Base-by-base conservation (phyloP, 164 flowering plant genomes). In the Taxillus chinensis region DNA sequence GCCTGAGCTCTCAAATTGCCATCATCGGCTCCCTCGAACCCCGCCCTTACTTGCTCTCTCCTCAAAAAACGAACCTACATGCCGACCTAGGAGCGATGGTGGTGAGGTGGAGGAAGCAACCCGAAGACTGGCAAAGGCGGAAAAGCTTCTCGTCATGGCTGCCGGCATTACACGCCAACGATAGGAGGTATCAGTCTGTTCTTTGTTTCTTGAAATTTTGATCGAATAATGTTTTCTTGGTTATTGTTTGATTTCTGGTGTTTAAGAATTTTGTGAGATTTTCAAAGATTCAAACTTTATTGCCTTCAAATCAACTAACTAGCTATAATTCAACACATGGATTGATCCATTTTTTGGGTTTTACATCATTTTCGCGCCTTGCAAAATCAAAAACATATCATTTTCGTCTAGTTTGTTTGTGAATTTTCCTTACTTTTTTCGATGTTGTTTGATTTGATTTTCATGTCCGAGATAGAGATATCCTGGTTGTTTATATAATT, bases 131-230 rank as follows among this genome's bases (percentile, higher is more conserved):
- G 91, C 83, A 82, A 43, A 84, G 71, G 77, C 80, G 82, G 67
- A 86, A 86, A 45, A 88, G 96, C 67, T 86, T 85, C 73, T 88
- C 96, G 13, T 86, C 96, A 1, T 88, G 96, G 92, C 70, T 88
- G 71, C 87, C 86, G 8, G 92, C 96, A 3, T 67, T 88, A 9
- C 90, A 83, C 41, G 78, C 96, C 1, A 85, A 84, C 12, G 90
- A 88, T 56, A n/a, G n/a, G n/a, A 84, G 78, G 67, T 39, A 46
- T 8, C 61, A 57, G 7, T 55, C 5, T 13, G 60, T 70, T 82
- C 83, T 74, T 60, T 51, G 63, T 58, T 59, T n/a, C 48, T 50
- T 62, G 12, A 12, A 5, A 3, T 5, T 10, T 38, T 41, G 8
- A 8, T 7, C 9, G 41, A n/a, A 57, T 61, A 61, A 52, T 39